Evolutionary conservation across 2,329 filamentous ascomycete genomes (phyloP).

Genomic region (Acephala macrosclerotiorum): DNA sequence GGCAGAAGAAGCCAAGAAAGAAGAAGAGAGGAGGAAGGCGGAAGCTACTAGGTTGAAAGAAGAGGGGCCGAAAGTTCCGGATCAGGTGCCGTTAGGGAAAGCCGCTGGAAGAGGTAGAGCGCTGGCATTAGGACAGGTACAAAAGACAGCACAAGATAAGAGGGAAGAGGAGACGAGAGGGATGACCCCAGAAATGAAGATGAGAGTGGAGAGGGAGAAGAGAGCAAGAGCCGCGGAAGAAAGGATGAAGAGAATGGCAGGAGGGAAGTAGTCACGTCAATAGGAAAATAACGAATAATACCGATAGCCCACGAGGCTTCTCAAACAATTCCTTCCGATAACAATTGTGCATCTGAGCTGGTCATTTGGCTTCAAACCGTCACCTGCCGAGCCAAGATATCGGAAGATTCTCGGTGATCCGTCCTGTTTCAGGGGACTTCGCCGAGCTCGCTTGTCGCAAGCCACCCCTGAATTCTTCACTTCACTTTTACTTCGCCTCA

Average conservation of each 20-base stretch:
- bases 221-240: slow-evolving; percentile 92
- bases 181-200: slow-evolving; percentile 85
- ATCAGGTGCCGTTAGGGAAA: slow-evolving; percentile 44
- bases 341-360: not conserved
- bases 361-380: not conserved
- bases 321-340: not conserved
- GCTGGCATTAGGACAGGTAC: slow-evolving; percentile 60
- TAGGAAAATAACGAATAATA: not conserved
- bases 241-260: slow-evolving; percentile 63
- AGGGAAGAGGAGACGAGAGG: slow-evolving; percentile 86
- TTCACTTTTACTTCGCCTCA: slow-evolving; percentile 7
- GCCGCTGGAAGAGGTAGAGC: slow-evolving; percentile 56
- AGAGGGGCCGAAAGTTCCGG: slow-evolving; percentile 67
- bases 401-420: not conserved
- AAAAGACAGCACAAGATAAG: slow-evolving; percentile 80
- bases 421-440: not conserved
- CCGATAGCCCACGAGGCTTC: too few relatives aligned
- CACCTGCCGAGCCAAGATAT: not conserved
- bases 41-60: slow-evolving; percentile 77
- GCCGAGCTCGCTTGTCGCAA: slow-evolving; percentile 7
- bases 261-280: slow-evolving; percentile 8
- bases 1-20: slow-evolving; percentile 70
- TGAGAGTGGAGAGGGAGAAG: slow-evolving; percentile 84
- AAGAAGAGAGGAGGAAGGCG: slow-evolving; percentile 72
- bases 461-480: not conserved